Percentiles rank a stretch among this genome's conserved stretches.
Conservation (phyloP, 2,329 filamentous ascomycete species). For the Lachnellula suecica region DNA sequence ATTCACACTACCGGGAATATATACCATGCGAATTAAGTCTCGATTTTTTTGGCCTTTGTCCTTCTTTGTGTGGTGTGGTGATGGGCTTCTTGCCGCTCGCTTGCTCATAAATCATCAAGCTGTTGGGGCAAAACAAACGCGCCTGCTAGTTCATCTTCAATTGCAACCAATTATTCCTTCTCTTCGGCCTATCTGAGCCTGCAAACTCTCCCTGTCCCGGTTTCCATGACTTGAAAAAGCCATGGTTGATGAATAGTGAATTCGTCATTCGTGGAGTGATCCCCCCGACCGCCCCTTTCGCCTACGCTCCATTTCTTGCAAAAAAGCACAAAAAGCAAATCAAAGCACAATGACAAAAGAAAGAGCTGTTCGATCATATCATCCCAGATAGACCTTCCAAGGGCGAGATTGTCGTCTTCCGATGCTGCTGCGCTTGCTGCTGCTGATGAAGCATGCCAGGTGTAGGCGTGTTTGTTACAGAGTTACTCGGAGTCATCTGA, state of each 20-base stretch:
- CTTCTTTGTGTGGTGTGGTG: not conserved
- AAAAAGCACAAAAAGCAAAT: slow-evolving; percentile 19
- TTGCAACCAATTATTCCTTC: not conserved
- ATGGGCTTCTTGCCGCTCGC: not conserved
- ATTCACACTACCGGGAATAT: slow-evolving; percentile 13
- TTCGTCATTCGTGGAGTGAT: not conserved
- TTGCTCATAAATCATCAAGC: not conserved
- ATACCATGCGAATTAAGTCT: slow-evolving; percentile 7
- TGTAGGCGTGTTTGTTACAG: slow-evolving; percentile 39
- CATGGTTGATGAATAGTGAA: not conserved
- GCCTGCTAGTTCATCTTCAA: slow-evolving; percentile 4
- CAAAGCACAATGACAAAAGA: slow-evolving; percentile 10
- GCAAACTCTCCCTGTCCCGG: not conserved
- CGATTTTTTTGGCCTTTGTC: slow-evolving; percentile 3
- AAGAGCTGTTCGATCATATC: slow-evolving; percentile 37
- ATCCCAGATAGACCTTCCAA: slow-evolving; percentile 45
- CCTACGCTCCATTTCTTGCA: not conserved
- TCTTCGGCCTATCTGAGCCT: not conserved
- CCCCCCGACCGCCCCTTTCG: not conserved
- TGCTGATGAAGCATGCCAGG: slow-evolving; percentile 13
- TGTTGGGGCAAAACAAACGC: slow-evolving; percentile 8
- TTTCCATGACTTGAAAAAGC: too few species aligned
- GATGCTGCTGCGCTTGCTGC: slow-evolving; percentile 12
- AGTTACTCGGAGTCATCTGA: slow-evolving; percentile 39
- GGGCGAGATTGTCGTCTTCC: slow-evolving; percentile 33